phyloP scores from a whole-genome alignment of 2,329 filamentous ascomycete genomes.

The Aspergillus niger region DNA sequence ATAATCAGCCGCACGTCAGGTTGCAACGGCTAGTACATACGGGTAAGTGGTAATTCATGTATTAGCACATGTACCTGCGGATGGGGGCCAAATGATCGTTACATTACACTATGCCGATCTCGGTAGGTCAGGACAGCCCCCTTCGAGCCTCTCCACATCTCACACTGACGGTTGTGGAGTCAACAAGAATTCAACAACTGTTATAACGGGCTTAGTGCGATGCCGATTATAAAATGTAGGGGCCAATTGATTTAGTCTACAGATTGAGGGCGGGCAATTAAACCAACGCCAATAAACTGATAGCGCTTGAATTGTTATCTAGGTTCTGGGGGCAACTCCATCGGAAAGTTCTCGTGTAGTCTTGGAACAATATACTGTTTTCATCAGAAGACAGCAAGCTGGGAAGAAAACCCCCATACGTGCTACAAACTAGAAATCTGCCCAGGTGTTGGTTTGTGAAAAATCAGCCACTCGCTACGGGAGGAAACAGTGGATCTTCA shows the following conservation, averaged over 20 bases:
- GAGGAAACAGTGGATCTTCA: neutral
- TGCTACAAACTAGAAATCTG: too few species aligned
- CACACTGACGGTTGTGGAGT: neutral
- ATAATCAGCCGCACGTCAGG: neutral
- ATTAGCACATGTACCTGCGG: neutral
- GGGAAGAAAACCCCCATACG: too few species aligned
- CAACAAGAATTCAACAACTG: neutral
- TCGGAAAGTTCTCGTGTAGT: too few species aligned
- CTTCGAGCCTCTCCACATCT: neutral
- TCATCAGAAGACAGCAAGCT: too few species aligned
- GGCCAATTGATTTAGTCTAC: constrained; percentile 1
- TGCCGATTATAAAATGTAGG: neutral
- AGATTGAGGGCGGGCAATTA: neutral
- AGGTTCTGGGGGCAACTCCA: too few species aligned
- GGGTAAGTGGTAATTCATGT: neutral
- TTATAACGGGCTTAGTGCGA: neutral
- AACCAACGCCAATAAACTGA: neutral
- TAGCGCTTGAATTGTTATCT: too few species aligned
- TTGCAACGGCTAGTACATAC: neutral
- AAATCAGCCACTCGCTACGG: neutral
- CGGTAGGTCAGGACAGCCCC: neutral
- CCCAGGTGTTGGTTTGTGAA: too few species aligned
- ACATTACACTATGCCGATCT: neutral
- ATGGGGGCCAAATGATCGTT: neutral
- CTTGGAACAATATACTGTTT: too few species aligned